A percentile compares a stretch with the other conserved stretches of the same genome.
These are phyloP conservation scores for Beta corolliflora DNA, from an alignment of 179 eudicot genomes.

Conservation along the genomic window DNA sequence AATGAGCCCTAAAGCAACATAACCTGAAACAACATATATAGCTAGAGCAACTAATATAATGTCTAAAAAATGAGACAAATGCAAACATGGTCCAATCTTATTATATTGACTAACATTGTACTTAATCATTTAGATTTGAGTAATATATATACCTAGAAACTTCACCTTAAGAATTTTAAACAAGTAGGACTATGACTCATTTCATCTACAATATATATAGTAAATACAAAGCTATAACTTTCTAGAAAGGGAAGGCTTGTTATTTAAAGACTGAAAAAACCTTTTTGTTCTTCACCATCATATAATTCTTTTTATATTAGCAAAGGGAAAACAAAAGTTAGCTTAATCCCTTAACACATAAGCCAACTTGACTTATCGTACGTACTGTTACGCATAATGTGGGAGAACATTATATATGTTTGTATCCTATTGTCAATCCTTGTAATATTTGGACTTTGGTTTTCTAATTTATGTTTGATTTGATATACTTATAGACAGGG, in stretches of 20 bases:
- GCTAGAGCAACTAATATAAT: neutral
- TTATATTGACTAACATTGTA: neutral
- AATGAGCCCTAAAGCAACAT: neutral
- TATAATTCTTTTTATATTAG: too few species aligned
- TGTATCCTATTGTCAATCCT: too few species aligned
- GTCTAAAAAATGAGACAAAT: conserved; percentile 7
- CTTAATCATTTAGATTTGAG: neutral
- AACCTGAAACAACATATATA: conserved; percentile 8
- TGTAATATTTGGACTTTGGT: too few species aligned
- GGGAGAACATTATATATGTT: too few species aligned
- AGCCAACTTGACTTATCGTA: too few species aligned
- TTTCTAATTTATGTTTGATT: too few species aligned
- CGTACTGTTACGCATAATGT: too few species aligned
- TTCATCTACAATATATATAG: neutral
- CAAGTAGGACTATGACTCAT: conserved; percentile 16
- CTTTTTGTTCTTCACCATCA: neutral
- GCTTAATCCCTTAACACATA: too few species aligned
- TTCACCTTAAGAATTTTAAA: neutral
- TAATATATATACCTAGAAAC: neutral
- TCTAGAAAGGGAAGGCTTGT: conserved; percentile 2
- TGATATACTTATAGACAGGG: too few species aligned
- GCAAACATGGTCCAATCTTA: conserved; percentile 9
- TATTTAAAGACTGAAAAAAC: neutral
- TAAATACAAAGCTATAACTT: conserved; percentile 1
- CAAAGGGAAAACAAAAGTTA: too few species aligned